These are phyloP conservation scores for Trichosporon ovoides DNA, from an alignment of 1,284 basidiomycete species.

Conservation along the genomic window DNA sequence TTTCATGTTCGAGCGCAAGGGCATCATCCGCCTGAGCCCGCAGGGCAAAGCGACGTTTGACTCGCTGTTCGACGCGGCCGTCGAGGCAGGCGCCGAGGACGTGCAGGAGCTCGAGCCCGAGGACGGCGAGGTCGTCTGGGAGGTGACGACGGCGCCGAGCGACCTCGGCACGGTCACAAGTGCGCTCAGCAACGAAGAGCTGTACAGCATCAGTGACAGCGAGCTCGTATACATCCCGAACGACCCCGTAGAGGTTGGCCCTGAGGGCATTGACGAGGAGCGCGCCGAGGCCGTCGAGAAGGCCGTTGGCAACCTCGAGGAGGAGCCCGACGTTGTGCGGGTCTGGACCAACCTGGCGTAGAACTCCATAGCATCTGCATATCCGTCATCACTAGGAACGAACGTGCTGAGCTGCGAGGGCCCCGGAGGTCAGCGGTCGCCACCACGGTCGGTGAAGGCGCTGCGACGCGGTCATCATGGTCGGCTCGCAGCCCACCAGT, in stretches of 20 bases:
- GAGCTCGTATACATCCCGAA: constrained; percentile 39
- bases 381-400: too few species aligned
- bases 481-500: too few species aligned
- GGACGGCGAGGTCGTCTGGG: constrained; percentile 23
- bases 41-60: constrained; percentile 40
- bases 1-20: constrained; percentile 70
- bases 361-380: too few species aligned
- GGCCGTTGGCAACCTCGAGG: constrained; percentile 37
- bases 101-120: constrained; percentile 45
- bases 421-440: too few species aligned
- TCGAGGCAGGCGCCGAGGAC: constrained; percentile 52
- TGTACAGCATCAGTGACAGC: constrained; percentile 28
- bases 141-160: constrained; percentile 35
- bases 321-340: constrained; percentile 41
- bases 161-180: constrained; percentile 29
- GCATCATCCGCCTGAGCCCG: constrained; percentile 58
- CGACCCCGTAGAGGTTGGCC: constrained; percentile 28
- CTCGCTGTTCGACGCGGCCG: constrained; percentile 43
- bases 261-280: constrained; percentile 30
- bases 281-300: constrained; percentile 29
- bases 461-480: too few species aligned
- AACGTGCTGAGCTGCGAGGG: too few species aligned
- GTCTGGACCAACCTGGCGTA: constrained; percentile 46
- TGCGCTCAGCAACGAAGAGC: constrained; percentile 19
- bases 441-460: too few species aligned